phyloP scores from a whole-genome alignment of 352 stramenopile genomes.

The Globisporangium viniferum region DNA sequence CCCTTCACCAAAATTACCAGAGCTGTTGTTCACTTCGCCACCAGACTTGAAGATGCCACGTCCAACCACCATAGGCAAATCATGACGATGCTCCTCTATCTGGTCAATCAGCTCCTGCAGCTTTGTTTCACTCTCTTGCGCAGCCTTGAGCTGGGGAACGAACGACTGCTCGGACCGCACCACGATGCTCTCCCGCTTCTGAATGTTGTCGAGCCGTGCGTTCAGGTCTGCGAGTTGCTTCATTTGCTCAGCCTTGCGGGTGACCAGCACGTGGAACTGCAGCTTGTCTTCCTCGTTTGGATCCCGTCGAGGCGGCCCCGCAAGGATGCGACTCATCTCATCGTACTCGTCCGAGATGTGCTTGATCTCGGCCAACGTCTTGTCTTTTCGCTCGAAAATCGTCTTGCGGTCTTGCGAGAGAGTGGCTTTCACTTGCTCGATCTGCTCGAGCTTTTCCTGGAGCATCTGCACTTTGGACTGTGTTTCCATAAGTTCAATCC shows the following conservation, averaged over 20 bases:
- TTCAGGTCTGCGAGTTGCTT: conserved; percentile 52
- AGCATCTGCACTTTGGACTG: conserved; percentile 48
- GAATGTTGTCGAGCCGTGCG: conserved; percentile 36
- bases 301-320: conserved; percentile 60
- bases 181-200: conserved; percentile 44
- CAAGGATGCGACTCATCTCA: conserved; percentile 39
- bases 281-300: conserved; percentile 55
- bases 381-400: conserved; percentile 47
- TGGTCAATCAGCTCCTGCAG: conserved; percentile 28
- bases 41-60: conserved; percentile 43
- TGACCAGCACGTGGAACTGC: conserved; percentile 57
- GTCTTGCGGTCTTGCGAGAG: conserved; percentile 40
- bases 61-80: conserved; percentile 59
- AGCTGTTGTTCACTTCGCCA: not conserved
- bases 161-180: conserved; percentile 38
- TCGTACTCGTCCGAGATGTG: conserved; percentile 47
- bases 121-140: conserved; percentile 18
- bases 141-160: conserved; percentile 29
- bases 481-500: conserved; percentile 46
- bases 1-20: not conserved
- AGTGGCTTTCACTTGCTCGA: conserved; percentile 35
- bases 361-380: conserved; percentile 43
- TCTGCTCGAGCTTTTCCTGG: conserved; percentile 51
- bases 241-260: conserved; percentile 35
- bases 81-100: conserved; percentile 28